These are phyloP conservation scores for Cryptococcus hybrid DNA, from an alignment of 1,284 basidiomycete genomes.

Conservation along the genomic window DNA sequence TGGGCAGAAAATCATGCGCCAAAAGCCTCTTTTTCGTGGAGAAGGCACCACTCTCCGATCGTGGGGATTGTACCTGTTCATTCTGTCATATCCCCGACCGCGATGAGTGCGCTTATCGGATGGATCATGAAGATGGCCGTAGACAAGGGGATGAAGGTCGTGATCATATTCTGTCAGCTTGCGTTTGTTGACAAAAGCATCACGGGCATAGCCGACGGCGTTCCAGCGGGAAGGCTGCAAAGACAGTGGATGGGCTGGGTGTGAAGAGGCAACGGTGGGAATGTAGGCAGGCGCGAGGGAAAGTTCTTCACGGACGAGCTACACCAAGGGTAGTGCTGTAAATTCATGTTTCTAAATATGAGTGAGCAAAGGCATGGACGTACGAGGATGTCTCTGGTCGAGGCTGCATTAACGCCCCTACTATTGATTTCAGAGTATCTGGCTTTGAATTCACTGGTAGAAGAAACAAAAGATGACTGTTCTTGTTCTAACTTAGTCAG, in stretches of 20 bases:
- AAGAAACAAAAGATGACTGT: neutral
- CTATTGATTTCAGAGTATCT: conserved; percentile 7
- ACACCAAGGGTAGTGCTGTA: neutral
- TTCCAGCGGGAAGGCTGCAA: conserved; percentile 1
- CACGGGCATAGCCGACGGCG: conserved; percentile 7
- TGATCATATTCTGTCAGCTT: neutral
- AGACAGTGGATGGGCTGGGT: neutral
- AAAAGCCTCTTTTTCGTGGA: neutral
- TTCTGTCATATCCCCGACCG: neutral
- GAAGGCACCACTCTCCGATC: neutral
- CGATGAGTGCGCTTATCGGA: neutral
- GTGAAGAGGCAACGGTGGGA: neutral
- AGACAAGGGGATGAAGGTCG: neutral
- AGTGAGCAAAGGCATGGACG: neutral
- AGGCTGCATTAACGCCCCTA: neutral
- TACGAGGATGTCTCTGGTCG: conserved; percentile 9
- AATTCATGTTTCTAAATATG: neutral
- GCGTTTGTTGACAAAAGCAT: conserved; percentile 4
- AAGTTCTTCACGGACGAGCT: conserved; percentile 16
- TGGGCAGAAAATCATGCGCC: neutral
- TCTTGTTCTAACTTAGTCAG: neutral
- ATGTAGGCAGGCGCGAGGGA: conserved; percentile 6
- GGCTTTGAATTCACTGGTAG: neutral
- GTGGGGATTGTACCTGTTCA: neutral
- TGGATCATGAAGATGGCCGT: neutral